phyloP scores from a whole-genome alignment of 805 yeast genomes.

The Ogataea allantospora region DNA sequence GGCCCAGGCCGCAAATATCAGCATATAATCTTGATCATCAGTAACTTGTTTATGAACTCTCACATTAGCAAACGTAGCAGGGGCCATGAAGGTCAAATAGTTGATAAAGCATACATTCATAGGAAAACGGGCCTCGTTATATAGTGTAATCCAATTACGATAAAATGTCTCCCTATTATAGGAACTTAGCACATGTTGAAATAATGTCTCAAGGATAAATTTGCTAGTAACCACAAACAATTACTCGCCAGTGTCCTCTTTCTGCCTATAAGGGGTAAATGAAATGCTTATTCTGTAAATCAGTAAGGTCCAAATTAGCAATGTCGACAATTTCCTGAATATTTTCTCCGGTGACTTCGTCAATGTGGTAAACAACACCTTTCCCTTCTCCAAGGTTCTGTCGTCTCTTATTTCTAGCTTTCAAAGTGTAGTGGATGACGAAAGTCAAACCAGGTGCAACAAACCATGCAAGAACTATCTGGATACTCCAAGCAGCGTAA shows the following conservation, averaged over 20 bases:
- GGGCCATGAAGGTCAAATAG: no score
- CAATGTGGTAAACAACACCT: constrained; percentile 7
- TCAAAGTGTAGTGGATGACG: constrained; percentile 44
- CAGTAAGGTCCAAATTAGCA: constrained; percentile 53
- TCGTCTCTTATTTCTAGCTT: constrained; percentile 43
- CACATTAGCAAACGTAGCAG: no score
- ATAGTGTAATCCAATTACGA: no score
- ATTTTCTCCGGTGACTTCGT: constrained; percentile 11
- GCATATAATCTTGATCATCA: constrained; percentile 30
- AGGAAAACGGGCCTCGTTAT: no score
- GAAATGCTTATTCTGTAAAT: constrained; percentile 48
- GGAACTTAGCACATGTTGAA: no score
- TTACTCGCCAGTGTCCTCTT: no score
- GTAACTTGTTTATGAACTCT: constrained; percentile 15
- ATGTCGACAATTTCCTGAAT: constrained; percentile 35
- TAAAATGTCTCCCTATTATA: no score
- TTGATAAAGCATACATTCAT: no score
- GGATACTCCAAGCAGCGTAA: constrained; percentile 52
- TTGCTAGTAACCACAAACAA: no score
- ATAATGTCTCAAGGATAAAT: no score
- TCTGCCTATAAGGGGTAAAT: constrained; percentile 44
- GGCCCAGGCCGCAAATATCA: constrained; percentile 40
- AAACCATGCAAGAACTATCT: constrained; percentile 50
- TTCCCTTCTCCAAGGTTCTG: constrained; percentile 17
- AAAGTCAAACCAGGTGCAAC: constrained; percentile 44